phyloP scores from a whole-genome alignment of 2,329 filamentous ascomycete genomes.

The Fusarium coicis region DNA sequence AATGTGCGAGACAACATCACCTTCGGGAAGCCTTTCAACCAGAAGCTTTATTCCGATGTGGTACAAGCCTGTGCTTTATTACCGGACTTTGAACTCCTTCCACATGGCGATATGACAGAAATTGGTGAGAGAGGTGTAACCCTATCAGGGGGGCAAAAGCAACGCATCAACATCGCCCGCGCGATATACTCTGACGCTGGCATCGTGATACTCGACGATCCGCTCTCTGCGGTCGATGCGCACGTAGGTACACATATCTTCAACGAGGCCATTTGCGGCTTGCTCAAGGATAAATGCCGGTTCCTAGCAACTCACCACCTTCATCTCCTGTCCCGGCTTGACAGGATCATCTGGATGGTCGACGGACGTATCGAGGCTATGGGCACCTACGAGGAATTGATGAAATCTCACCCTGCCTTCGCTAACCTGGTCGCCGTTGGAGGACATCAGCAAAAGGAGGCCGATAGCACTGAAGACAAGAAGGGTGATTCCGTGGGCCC shows the following conservation, averaged over 20 bases:
- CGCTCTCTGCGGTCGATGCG: not conserved
- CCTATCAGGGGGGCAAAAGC: not conserved
- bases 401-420: not conserved
- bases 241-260: not conserved
- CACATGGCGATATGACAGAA: not conserved
- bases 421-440: not conserved
- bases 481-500: not conserved
- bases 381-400: not conserved
- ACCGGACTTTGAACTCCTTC: not conserved
- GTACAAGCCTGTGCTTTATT: not conserved
- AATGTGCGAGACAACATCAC: not conserved
- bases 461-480: not conserved
- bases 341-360: not conserved
- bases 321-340: not conserved
- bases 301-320: not conserved
- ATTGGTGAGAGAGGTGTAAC: not conserved
- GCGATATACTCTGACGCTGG: not conserved
- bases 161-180: not conserved
- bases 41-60: not conserved
- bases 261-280: not conserved
- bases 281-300: not conserved
- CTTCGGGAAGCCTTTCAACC: not conserved
- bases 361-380: not conserved
- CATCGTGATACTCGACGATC: not conserved
- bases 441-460: not conserved